Evolutionary conservation across 257 asterid genomes (phyloP).

Genomic region (Jasminum sambac): DNA sequence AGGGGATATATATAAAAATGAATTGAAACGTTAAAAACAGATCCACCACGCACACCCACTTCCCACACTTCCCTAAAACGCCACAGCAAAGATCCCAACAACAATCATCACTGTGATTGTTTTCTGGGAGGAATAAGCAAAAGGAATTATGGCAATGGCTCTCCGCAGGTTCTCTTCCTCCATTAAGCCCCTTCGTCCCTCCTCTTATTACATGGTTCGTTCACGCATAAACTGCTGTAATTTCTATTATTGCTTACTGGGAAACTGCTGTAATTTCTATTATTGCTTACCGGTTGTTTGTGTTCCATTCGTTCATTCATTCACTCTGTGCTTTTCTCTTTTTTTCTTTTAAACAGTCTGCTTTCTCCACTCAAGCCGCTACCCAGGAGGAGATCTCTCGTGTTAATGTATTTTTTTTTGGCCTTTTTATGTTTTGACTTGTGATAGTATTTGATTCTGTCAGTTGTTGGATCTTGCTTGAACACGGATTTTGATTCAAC

Average conservation of each 20-base stretch:
- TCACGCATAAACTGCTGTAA: no score
- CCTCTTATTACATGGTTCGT: slow-evolving; percentile 51
- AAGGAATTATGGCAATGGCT: slow-evolving; percentile 61
- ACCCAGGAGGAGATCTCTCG: slow-evolving; percentile 50
- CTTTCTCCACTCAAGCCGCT: slow-evolving; percentile 58
- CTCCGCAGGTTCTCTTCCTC: slow-evolving; percentile 61
- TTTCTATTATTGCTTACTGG: background rate
- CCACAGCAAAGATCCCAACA: background rate
- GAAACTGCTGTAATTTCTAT: background rate
- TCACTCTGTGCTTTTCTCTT: slow-evolving; percentile 4
- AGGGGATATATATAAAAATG: background rate
- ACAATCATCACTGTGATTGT: background rate
- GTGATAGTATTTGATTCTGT: background rate
- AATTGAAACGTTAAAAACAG: background rate
- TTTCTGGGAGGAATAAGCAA: background rate
- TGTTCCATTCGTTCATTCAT: background rate
- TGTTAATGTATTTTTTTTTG: slow-evolving; percentile 44
- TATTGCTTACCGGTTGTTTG: background rate
- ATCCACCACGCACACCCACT: background rate
- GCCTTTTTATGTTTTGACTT: background rate
- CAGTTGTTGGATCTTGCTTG: slow-evolving; percentile 34
- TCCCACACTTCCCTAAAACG: background rate
- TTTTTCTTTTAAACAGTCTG: slow-evolving; percentile 44
- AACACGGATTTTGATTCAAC: slow-evolving; percentile 24
- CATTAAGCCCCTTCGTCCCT: slow-evolving; percentile 35